phyloP scores from a whole-genome alignment of 2,329 filamentous ascomycete species.

The Alternaria sp. region DNA sequence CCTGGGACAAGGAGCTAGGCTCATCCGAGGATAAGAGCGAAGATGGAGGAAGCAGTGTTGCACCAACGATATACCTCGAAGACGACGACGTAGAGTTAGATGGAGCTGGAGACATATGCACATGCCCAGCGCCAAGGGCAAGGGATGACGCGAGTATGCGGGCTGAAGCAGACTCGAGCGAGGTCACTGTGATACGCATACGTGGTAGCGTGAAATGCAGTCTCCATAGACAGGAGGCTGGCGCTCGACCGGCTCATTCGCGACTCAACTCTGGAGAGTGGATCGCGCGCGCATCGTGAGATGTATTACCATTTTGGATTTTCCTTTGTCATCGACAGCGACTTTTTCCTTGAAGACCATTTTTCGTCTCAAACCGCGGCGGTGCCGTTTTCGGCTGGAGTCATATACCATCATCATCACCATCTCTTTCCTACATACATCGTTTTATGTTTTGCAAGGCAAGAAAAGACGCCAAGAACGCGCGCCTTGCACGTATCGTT shows the following conservation, averaged over 20 bases:
- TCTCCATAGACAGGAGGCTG: neutral
- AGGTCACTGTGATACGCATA: slow-evolving; percentile 3
- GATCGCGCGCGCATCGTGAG: neutral
- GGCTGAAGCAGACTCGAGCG: slow-evolving; percentile 6
- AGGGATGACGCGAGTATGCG: neutral
- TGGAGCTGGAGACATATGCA: neutral
- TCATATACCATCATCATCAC: slow-evolving; percentile 5
- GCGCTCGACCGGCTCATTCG: neutral
- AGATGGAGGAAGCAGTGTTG: slow-evolving; percentile 1
- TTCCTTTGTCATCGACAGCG: neutral
- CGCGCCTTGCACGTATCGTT: neutral
- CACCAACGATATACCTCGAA: slow-evolving; percentile 1
- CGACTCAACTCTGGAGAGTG: neutral
- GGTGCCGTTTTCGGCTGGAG: neutral
- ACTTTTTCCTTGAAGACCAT: neutral
- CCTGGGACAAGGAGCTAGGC: neutral
- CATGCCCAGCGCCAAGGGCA: neutral
- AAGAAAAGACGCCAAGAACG: neutral
- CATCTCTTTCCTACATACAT: neutral
- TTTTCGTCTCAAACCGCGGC: neutral
- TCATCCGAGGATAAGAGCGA: neutral
- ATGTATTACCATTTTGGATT: neutral
- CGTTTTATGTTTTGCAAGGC: neutral
- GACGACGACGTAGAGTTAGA: neutral
- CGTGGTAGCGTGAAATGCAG: neutral